Percentiles rank a stretch among this genome's conserved stretches.
phyloP scores from a whole-genome alignment of 2,329 filamentous ascomycete species.

The Tolypocladium album region DNA sequence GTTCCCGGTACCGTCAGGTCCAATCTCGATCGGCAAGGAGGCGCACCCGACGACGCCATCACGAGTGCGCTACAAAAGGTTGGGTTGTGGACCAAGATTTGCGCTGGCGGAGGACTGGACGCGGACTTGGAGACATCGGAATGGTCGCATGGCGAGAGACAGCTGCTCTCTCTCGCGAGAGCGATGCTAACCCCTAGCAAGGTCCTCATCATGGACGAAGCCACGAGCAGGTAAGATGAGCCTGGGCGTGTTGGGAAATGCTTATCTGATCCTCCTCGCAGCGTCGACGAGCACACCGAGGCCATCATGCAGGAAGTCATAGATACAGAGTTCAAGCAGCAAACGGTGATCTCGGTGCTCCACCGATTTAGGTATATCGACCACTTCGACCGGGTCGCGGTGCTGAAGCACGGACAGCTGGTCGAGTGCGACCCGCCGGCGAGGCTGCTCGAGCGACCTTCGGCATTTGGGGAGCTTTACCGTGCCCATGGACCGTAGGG shows the following conservation, averaged over 20 bases:
- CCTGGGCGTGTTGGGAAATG: background rate
- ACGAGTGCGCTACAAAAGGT: constrained; percentile 31
- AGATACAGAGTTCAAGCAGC: constrained; percentile 20
- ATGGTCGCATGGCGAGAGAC: constrained; percentile 30
- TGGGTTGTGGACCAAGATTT: constrained; percentile 28
- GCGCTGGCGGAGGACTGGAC: constrained; percentile 26
- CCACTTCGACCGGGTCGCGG: constrained; percentile 33
- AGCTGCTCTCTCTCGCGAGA: constrained; percentile 28
- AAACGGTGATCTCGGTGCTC: constrained; percentile 38
- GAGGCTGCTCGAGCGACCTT: background rate
- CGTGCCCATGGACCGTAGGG: background rate
- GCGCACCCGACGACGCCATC: constrained; percentile 27
- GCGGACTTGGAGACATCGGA: constrained; percentile 15
- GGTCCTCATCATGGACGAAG: constrained; percentile 28
- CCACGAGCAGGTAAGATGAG: constrained; percentile 18
- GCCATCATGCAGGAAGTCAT: constrained; percentile 21
- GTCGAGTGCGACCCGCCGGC: constrained; percentile 4
- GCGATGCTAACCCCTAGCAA: constrained; percentile 23
- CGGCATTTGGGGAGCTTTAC: background rate
- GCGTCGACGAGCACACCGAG: constrained; percentile 21
- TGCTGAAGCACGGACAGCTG: constrained; percentile 37
- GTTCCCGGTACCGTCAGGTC: constrained; percentile 34
- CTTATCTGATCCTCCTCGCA: constrained; percentile 5
- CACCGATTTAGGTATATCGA: constrained; percentile 22
- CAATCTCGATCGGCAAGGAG: constrained; percentile 34